phyloP scores from a whole-genome alignment of 1,284 basidiomycete genomes.

The Apiotrichum brassicae region DNA sequence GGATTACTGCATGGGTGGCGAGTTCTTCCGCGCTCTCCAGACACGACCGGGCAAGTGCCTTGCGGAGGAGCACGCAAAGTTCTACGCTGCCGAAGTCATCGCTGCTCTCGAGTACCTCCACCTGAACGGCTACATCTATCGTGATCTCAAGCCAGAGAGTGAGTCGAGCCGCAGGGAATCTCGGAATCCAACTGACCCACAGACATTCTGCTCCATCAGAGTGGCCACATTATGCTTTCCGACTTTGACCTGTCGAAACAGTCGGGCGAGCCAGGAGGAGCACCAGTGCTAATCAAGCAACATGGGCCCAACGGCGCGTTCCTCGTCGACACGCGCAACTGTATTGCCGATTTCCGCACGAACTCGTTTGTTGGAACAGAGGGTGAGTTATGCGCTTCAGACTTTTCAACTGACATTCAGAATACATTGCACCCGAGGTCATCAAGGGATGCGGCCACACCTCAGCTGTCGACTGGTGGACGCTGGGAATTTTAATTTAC shows the following conservation, averaged over 20 bases:
- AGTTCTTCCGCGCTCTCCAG: constrained; percentile 96
- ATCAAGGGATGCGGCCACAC: constrained; percentile 97
- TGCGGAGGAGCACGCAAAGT: constrained; percentile 87
- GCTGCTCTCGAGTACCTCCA: constrained; percentile 97
- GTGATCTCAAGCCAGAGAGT: constrained; percentile 99
- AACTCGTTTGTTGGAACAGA: constrained; percentile 98
- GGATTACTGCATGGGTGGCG: constrained; percentile 99
- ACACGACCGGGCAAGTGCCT: constrained; percentile 93
- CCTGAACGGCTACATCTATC: constrained; percentile 98
- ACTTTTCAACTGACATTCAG: constrained; percentile 47
- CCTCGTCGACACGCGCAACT: constrained; percentile 87
- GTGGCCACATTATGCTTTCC: constrained; percentile 98
- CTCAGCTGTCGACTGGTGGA: constrained; percentile 99
- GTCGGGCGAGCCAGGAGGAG: constrained; percentile 74
- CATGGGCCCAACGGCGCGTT: constrained; percentile 78
- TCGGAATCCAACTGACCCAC: neutral
- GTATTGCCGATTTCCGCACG: constrained; percentile 94
- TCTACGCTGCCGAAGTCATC: constrained; percentile 98
- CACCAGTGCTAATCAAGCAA: constrained; percentile 84
- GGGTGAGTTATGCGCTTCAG: constrained; percentile 50
- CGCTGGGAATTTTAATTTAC: constrained; percentile 94
- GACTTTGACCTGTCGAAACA: constrained; percentile 99
- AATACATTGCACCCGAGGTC: constrained; percentile 98
- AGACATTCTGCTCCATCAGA: constrained; percentile 98
- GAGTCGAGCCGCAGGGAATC: constrained; percentile 44